Conservation (phyloP, 2,329 filamentous ascomycete genomes). For the Cryphonectria nitschkei region DNA sequence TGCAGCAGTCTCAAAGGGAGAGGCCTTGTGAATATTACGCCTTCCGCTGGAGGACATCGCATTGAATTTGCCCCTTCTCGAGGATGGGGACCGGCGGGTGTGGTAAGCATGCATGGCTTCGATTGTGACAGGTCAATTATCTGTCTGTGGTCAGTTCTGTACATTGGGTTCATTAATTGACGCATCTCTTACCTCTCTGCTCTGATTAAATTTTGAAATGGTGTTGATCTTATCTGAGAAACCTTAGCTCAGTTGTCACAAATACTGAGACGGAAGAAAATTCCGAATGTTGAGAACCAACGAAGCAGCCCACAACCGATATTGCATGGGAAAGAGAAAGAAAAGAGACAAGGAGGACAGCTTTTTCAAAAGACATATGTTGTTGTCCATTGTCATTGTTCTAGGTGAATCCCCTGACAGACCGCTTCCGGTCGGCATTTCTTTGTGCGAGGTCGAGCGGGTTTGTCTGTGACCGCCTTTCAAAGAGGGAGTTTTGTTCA, state of each 20-base stretch:
- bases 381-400: slow-evolving; percentile 13
- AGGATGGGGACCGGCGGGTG: background rate
- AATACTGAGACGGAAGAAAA: background rate
- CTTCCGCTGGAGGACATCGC: background rate
- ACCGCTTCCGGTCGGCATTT: slow-evolving; percentile 22
- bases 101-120: background rate
- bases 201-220: background rate
- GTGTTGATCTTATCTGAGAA: background rate
- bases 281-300: background rate
- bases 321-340: background rate
- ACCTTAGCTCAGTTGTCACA: background rate
- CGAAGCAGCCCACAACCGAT: background rate
- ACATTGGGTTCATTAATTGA: background rate
- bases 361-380: background rate
- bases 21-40: background rate
- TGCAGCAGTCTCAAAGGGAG: background rate
- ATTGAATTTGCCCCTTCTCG: background rate
- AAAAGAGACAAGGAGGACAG: background rate
- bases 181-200: background rate
- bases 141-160: background rate
- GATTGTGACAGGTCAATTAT: background rate
- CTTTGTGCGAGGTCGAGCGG: slow-evolving; percentile 16
- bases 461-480: slow-evolving; percentile 8
- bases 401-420: background rate
- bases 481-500: background rate